These are phyloP conservation scores for Diversispora eburnea DNA, from an alignment of 192 early-diverging fungal genomes.

Conservation along the genomic window DNA sequence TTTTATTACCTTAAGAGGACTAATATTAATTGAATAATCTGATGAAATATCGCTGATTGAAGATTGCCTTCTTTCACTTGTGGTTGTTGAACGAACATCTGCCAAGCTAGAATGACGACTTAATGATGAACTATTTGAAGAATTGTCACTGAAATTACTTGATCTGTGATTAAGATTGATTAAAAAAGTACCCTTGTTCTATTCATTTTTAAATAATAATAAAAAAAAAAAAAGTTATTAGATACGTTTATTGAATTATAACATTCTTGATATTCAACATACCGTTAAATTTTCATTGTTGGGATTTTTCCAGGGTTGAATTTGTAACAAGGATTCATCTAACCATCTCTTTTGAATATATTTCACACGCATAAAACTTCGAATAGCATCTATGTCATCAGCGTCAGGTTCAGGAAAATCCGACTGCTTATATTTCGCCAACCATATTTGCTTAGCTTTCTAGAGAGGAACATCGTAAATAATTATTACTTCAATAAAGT, in stretches of 20 bases:
- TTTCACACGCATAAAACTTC: slow-evolving; percentile 42
- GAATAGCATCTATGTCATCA: slow-evolving; percentile 34
- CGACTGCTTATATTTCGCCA: slow-evolving; percentile 39
- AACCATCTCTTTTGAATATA: slow-evolving; percentile 41
- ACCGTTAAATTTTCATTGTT: background rate
- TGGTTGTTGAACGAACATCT: background rate
- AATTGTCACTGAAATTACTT: background rate
- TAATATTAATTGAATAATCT: background rate
- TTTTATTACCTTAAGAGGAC: background rate
- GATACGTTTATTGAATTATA: background rate
- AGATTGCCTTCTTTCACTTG: background rate
- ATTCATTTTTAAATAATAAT: background rate
- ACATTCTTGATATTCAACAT: background rate
- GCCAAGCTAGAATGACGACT: background rate
- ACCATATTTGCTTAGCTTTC: slow-evolving; percentile 30
- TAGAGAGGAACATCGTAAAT: background rate
- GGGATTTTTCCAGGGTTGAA: background rate
- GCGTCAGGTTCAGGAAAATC: slow-evolving; percentile 42
- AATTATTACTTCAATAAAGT: background rate
- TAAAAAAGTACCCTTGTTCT: background rate
- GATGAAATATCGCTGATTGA: background rate
- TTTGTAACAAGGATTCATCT: background rate
- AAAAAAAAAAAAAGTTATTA: background rate
- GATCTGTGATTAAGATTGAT: background rate
- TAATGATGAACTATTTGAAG: slow-evolving; percentile 4